Percentiles rank a stretch among this genome's conserved stretches.
Conservation (phyloP, 2,329 filamentous ascomycete genomes). For the Clarireedia paspali region DNA sequence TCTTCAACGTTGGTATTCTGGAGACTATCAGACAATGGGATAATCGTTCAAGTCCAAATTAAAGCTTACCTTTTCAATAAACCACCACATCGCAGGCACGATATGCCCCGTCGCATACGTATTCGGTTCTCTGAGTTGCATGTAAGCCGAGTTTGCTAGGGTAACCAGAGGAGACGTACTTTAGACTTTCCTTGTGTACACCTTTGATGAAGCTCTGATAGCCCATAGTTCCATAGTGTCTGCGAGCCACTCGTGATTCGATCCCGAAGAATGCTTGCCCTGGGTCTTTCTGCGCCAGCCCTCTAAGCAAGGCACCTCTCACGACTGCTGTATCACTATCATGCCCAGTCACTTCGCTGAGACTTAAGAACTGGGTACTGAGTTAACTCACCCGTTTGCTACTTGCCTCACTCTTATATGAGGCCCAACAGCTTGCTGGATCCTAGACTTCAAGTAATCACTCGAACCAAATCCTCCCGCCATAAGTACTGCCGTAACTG, state of each 20-base stretch:
- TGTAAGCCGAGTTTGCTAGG: background rate
- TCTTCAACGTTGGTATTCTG: background rate
- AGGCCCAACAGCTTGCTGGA: background rate
- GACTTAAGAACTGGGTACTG: background rate
- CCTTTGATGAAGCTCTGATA: background rate
- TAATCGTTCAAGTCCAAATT: background rate
- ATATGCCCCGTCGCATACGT: background rate
- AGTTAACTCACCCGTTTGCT: background rate
- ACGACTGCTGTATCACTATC: background rate
- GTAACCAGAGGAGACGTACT: background rate
- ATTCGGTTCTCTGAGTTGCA: background rate
- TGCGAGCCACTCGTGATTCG: background rate
- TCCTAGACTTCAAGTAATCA: background rate
- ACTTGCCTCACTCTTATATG: background rate
- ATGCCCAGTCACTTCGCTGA: no score
- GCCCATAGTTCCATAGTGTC: background rate
- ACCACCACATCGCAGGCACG: background rate
- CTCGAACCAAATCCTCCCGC: slow-evolving; percentile 1
- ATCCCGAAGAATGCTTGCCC: background rate
- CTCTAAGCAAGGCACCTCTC: background rate
- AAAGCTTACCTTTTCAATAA: background rate
- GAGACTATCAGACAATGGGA: background rate
- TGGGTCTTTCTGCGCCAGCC: background rate
- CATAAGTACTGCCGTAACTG: background rate
- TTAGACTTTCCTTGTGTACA: background rate